These are phyloP conservation scores for Stachybotrys elegans DNA, from an alignment of 2,329 filamentous ascomycete genomes.

Conservation along the genomic window DNA sequence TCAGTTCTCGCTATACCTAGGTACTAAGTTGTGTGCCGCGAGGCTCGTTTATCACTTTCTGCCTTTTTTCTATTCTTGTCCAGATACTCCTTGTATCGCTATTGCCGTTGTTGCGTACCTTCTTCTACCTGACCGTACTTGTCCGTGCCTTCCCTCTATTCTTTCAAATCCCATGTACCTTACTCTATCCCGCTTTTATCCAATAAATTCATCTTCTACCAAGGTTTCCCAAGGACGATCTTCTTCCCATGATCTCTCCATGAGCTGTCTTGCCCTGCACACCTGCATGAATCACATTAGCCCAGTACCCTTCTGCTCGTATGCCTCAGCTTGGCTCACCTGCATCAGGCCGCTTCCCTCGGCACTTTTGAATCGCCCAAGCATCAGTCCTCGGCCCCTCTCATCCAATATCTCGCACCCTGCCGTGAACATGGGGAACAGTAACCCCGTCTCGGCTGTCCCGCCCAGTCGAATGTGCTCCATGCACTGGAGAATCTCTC, in stretches of 20 bases:
- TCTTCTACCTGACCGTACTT: too few relatives aligned
- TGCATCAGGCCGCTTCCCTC: constrained; percentile 75
- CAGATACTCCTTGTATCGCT: too few relatives aligned
- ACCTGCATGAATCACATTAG: constrained; percentile 38
- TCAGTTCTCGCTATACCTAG: too few relatives aligned
- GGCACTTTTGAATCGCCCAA: constrained; percentile 60
- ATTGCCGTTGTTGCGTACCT: too few relatives aligned
- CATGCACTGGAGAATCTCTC: constrained; percentile 58
- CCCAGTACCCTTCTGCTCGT: too few relatives aligned
- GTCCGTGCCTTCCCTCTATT: too few relatives aligned
- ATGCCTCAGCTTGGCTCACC: constrained; percentile 39
- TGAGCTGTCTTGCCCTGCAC: constrained; percentile 54
- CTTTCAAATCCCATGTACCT: too few relatives aligned
- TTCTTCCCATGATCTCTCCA: constrained; percentile 67
- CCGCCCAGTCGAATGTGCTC: constrained; percentile 59
- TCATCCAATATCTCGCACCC: constrained; percentile 65
- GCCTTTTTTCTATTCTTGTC: too few relatives aligned
- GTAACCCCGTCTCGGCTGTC: constrained; percentile 66
- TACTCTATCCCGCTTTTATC: constrained; percentile 36
- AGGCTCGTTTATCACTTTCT: too few relatives aligned
- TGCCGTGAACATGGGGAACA: constrained; percentile 81
- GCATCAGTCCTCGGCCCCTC: constrained; percentile 52
- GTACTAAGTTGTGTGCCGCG: too few relatives aligned
- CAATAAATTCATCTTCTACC: constrained; percentile 63
- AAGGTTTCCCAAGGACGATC: constrained; percentile 64